Evolutionary conservation across 1,284 basidiomycete species (phyloP).

Genomic region (Termitomyces sp.): DNA sequence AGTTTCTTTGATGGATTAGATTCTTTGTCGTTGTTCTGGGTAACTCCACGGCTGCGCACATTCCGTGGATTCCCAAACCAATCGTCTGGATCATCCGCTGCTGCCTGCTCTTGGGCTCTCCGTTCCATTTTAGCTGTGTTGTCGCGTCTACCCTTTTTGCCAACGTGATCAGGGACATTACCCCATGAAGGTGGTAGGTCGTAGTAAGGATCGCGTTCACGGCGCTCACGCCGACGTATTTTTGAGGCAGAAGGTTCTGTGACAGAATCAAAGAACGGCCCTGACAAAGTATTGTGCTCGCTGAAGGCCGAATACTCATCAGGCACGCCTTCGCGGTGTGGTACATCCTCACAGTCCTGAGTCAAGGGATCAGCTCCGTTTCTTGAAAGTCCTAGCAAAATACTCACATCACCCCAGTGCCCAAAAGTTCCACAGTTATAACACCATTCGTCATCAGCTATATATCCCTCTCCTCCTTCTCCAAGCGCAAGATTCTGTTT

Average conservation of each 20-base stretch:
- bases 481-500: constrained; percentile 49
- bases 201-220: constrained; percentile 38
- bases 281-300: constrained; percentile 56
- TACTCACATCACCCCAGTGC: constrained; percentile 83
- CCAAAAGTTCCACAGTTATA: constrained; percentile 82
- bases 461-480: constrained; percentile 74
- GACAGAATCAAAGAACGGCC: constrained; percentile 64
- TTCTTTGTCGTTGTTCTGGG: constrained; percentile 5
- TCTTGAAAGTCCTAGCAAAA: background rate
- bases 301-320: constrained; percentile 75
- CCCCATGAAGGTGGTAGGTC: constrained; percentile 27
- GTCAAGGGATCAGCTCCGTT: background rate
- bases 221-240: constrained; percentile 23
- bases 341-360: constrained; percentile 67
- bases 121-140: constrained; percentile 52
- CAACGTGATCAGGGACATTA: constrained; percentile 53
- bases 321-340: constrained; percentile 45
- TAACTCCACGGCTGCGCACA: constrained; percentile 8
- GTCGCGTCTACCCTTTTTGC: constrained; percentile 56
- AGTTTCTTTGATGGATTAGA: constrained; percentile 28
- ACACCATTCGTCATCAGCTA: constrained; percentile 74
- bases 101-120: constrained; percentile 38
- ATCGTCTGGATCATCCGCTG: constrained; percentile 48
- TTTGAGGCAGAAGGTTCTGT: constrained; percentile 19
- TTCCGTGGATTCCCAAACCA: constrained; percentile 49